Percentiles rank a stretch among this genome's conserved stretches.
Evolutionary conservation across 1,284 basidiomycete species (phyloP).

Genomic region (Vanrija sp.): DNA sequence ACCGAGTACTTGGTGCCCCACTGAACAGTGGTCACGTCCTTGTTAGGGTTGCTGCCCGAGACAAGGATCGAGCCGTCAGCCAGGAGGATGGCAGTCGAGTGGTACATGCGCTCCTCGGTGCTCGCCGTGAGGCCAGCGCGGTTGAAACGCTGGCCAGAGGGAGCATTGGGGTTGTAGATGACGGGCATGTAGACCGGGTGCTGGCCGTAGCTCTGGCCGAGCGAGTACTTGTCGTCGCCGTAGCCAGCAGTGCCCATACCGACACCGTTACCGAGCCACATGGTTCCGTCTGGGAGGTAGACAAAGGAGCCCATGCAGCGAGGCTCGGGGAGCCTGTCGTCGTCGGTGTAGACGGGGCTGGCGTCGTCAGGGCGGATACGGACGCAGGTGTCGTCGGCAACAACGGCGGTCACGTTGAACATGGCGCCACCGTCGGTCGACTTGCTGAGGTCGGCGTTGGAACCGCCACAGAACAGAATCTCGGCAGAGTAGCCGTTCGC

Average conservation of each 20-base stretch:
- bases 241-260: conserved; percentile 59
- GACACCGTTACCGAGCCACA: conserved; percentile 65
- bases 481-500: conserved; percentile 83
- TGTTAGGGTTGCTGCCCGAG: conserved; percentile 73
- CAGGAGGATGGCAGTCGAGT: conserved; percentile 79
- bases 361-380: conserved; percentile 72
- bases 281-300: conserved; percentile 46
- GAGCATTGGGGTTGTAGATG: conserved; percentile 64
- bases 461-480: conserved; percentile 83
- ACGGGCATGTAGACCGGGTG: conserved; percentile 43
- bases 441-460: conserved; percentile 51
- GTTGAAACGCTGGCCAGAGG: conserved; percentile 62
- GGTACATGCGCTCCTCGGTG: conserved; percentile 73
- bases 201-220: conserved; percentile 45
- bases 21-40: conserved; percentile 56
- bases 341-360: conserved; percentile 58
- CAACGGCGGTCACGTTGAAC: conserved; percentile 44
- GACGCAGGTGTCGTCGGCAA: conserved; percentile 48
- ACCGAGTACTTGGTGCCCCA: conserved; percentile 47
- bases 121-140: conserved; percentile 64
- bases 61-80: conserved; percentile 80
- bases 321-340: conserved; percentile 65
- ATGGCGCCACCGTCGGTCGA: conserved; percentile 41
- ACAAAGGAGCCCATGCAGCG: conserved; percentile 75
- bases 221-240: conserved; percentile 44